Evolutionary conservation across 108 stramenopile genomes (phyloP), one percentile per base, ranked within the genome.

Genomic region (Cyclotella cryptica): DNA sequence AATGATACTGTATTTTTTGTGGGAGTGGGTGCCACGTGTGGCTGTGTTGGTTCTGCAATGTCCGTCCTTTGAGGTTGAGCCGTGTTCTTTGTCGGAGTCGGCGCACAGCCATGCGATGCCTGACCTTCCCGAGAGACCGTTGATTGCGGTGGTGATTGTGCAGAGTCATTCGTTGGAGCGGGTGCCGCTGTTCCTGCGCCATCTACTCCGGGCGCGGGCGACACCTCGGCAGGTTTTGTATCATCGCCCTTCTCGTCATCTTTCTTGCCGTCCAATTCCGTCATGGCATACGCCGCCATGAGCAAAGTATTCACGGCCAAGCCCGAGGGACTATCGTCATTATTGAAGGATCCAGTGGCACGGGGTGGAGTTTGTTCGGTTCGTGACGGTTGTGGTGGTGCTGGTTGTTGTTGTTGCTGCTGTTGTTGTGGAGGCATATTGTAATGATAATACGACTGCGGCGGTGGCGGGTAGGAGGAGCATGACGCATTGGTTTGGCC

Each of bases 281-380:
- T 55, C 75, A 77, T 77, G 41, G 75, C 75, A 51, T 68, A 67
- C 0, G 75, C 75, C 14, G 75, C 75, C 58, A 77, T 68, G 1
- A 77, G 67, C 75, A 77, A 47, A 21, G 75, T 68, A 47, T 77
- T 77, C 66, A 77, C 75, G n/a, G 75, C 75, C 9, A 68, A 29
- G n/a, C 75, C 75, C 29, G 75, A 77, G 40, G 67, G 44, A 46
- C 58, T 61, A 26, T 77, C 58, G 18, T 77, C 75, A 47, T 68
- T 68, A 47, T 51, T 63, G n/a, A 47, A 63, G 43, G 24, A 55
- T 15, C 28, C 26, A 24, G 41, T 40, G 27, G 63, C 39, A 65
- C 64, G 35, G 21, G 52, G 42, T 17, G 70, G 70, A 58, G 70
- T 44, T 17, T 58, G 54, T 52, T 69, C 68, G 27, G 52, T 52